Percentiles rank a stretch among this genome's conserved stretches.
Evolutionary conservation across 495 filamentous ascomycete genomes (phyloP).

Genomic region (Hypoxylon rickii): DNA sequence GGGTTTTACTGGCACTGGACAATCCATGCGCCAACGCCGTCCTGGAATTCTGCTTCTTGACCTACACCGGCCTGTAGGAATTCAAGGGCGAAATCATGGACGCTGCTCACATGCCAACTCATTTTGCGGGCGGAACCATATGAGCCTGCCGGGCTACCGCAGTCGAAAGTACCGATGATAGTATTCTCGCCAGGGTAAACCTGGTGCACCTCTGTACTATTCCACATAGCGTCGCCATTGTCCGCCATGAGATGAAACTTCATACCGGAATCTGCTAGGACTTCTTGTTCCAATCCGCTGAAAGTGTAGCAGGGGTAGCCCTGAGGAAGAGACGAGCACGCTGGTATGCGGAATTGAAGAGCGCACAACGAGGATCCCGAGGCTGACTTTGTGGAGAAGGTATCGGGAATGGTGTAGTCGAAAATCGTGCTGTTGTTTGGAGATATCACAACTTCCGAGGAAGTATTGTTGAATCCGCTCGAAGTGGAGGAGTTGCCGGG

Average conservation of each 20-base stretch:
- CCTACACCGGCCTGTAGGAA: slow-evolving; percentile 37
- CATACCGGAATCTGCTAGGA: slow-evolving; percentile 35
- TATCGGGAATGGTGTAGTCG: slow-evolving; percentile 26
- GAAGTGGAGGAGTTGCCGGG: slow-evolving; percentile 9
- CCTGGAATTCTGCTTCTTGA: slow-evolving; percentile 23
- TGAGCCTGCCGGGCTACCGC: slow-evolving; percentile 6
- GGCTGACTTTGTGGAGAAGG: slow-evolving; percentile 4
- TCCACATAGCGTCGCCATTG: slow-evolving; percentile 27
- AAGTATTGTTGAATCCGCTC: slow-evolving; percentile 11
- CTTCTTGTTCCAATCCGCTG: slow-evolving; percentile 37
- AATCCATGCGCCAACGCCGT: slow-evolving; percentile 38
- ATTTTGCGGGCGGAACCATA: slow-evolving; percentile 23
- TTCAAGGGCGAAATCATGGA: slow-evolving; percentile 30
- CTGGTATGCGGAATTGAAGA: slow-evolving; percentile 39
- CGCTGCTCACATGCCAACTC: slow-evolving; percentile 34
- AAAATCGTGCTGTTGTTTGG: slow-evolving; percentile 25
- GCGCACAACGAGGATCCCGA: slow-evolving; percentile 24
- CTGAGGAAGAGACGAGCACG: slow-evolving; percentile 31
- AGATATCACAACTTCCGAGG: slow-evolving; percentile 14
- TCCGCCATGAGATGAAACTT: slow-evolving; percentile 31
- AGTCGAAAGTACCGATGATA: slow-evolving; percentile 35
- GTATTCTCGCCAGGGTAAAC: slow-evolving; percentile 30
- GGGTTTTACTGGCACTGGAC: slow-evolving; percentile 35
- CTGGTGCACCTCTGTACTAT: slow-evolving; percentile 31
- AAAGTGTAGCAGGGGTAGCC: slow-evolving; percentile 38